Conservation (phyloP, 805 yeast genomes). For the Yarrowia sp. region DNA sequence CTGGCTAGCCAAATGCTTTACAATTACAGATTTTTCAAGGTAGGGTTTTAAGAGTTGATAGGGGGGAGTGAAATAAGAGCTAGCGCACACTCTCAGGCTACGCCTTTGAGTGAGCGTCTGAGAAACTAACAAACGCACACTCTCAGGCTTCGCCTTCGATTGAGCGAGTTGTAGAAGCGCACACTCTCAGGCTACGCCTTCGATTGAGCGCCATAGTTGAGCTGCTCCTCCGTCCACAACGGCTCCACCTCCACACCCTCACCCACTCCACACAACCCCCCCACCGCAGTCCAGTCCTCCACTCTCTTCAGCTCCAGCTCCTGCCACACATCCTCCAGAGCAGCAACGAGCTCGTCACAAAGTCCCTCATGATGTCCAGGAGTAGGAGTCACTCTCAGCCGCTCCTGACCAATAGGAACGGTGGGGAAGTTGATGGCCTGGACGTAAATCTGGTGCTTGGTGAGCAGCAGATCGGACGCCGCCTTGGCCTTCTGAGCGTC, state of each 20-base stretch:
- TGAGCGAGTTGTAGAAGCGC: no score
- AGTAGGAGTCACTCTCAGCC: slow-evolving; percentile 97
- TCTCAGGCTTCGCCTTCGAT: no score
- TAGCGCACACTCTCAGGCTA: neutral
- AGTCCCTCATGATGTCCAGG: slow-evolving; percentile 87
- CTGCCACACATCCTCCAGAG: slow-evolving; percentile 77
- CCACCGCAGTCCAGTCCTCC: slow-evolving; percentile 69
- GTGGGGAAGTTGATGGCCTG: slow-evolving; percentile 99
- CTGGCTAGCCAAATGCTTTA: slow-evolving; percentile 21
- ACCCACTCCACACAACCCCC: slow-evolving; percentile 94
- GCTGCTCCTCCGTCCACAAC: slow-evolving; percentile 74
- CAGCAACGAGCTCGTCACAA: slow-evolving; percentile 69
- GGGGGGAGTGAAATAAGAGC: neutral
- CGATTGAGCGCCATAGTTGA: neutral
- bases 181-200: neutral
- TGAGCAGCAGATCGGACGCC: slow-evolving; percentile 86
- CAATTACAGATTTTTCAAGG: slow-evolving; percentile 14
- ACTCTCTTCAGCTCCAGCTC: slow-evolving; percentile 73
- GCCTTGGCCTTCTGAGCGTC: slow-evolving; percentile 88
- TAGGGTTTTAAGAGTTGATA: neutral
- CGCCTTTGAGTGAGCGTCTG: neutral
- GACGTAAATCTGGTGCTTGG: slow-evolving; percentile 83
- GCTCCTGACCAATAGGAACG: slow-evolving; percentile 91
- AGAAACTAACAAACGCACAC: no score
- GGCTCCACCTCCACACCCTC: slow-evolving; percentile 54